Conservation (phyloP, 2,329 filamentous ascomycete species). For the Xylaria multiplex region DNA sequence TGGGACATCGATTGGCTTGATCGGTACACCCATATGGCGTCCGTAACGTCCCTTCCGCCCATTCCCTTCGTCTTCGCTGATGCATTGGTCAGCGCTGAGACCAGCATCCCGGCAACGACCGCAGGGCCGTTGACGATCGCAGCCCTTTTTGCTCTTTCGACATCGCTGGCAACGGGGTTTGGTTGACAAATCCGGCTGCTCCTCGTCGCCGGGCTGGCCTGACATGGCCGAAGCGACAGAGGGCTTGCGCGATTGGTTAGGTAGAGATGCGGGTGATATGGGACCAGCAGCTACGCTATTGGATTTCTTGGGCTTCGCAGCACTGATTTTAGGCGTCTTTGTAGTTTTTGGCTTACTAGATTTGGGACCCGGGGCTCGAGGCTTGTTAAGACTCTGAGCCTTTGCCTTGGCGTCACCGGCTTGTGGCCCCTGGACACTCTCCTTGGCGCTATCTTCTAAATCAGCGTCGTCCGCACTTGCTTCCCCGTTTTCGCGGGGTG, state of each 20-base stretch:
- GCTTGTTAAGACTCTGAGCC: conserved; percentile 50
- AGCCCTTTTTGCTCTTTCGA: conserved; percentile 99
- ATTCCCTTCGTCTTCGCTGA: conserved; percentile 98
- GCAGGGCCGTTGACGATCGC: conserved; percentile 94
- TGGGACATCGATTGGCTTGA: conserved; percentile 65
- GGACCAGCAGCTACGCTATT: conserved; percentile 54
- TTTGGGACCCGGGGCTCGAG: conserved; percentile 53
- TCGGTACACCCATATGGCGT: conserved; percentile 74
- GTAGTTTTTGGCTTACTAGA: conserved; percentile 56
- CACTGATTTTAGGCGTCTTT: conserved; percentile 55
- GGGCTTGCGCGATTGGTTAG: conserved; percentile 76
- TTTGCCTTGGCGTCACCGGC: conserved; percentile 57
- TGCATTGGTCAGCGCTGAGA: conserved; percentile 89
- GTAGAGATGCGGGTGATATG: conserved; percentile 73
- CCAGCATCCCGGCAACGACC: conserved; percentile 96
- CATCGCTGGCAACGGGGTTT: conserved; percentile 98
- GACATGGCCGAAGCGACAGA: conserved; percentile 71
- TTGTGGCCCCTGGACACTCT: conserved; percentile 54
- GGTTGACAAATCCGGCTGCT: conserved; percentile 89
- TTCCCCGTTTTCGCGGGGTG: conserved; percentile 52
- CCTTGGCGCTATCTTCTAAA: conserved; percentile 57
- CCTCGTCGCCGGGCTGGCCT: conserved; percentile 78
- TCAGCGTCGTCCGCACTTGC: conserved; percentile 70
- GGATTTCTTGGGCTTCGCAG: conserved; percentile 65
- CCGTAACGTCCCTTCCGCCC: conserved; percentile 94